phyloP scores from a whole-genome alignment of 2,329 filamentous ascomycete genomes.

The Setomelanomma holmii region DNA sequence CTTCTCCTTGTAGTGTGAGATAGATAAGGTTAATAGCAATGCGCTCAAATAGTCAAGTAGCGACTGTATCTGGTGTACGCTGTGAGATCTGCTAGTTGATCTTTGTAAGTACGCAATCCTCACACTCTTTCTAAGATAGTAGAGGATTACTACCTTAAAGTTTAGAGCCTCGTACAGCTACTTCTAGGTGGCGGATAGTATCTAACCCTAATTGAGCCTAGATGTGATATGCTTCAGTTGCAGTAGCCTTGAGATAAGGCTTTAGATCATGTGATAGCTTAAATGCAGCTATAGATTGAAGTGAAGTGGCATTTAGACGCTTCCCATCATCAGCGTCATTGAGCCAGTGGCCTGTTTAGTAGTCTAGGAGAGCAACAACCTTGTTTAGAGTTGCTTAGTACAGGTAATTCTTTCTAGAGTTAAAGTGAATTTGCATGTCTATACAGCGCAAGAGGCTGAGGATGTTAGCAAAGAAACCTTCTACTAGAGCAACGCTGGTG shows the following conservation, averaged over 20 bases:
- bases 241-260: too few relatives aligned
- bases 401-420: background rate
- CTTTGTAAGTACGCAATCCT: too few relatives aligned
- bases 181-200: too few relatives aligned
- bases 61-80: too few relatives aligned
- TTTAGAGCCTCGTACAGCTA: too few relatives aligned
- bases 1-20: conserved; percentile 2
- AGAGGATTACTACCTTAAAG: too few relatives aligned
- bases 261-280: background rate
- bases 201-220: too few relatives aligned
- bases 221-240: too few relatives aligned
- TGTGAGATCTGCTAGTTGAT: too few relatives aligned
- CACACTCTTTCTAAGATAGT: too few relatives aligned
- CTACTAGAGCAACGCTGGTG: background rate
- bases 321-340: conserved; percentile 3
- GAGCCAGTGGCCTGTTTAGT: conserved; percentile 7
- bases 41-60: too few relatives aligned
- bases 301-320: background rate
- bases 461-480: background rate
- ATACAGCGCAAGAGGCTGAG: background rate
- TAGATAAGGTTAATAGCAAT: conserved; percentile 1
- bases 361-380: conserved; percentile 2
- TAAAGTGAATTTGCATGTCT: background rate
- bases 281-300: background rate
- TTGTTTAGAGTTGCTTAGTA: too few relatives aligned